Conservation (phyloP, 306 rosid species). For the Ormosia semicastrata region DNA sequence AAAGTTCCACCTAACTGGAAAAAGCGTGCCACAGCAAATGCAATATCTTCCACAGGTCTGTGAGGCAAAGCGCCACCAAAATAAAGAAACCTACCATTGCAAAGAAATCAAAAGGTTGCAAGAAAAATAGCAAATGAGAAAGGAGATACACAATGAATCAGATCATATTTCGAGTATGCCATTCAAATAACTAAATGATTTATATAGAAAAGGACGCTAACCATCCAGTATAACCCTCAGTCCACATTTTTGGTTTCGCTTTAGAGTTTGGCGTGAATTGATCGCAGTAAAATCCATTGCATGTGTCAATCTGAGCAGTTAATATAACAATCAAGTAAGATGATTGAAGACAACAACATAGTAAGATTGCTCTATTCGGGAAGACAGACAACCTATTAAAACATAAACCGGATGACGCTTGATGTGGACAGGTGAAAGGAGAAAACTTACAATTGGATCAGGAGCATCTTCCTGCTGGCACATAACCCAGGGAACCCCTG, state of each 20-base stretch:
- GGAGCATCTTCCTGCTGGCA: conserved; percentile 94
- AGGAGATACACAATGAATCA: background rate
- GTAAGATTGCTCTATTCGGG: background rate
- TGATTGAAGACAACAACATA: background rate
- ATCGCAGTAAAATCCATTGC: conserved; percentile 91
- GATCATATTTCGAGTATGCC: background rate
- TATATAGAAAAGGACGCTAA: conserved; percentile 27
- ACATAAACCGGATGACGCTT: background rate
- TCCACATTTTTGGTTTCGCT: conserved; percentile 87
- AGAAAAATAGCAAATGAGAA: background rate
- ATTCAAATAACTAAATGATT: conserved; percentile 1
- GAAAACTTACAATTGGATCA: conserved; percentile 73
- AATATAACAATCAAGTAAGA: background rate
- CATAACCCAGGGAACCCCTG: conserved; percentile 99
- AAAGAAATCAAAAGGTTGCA: background rate
- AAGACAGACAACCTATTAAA: background rate
- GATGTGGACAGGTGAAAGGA: background rate
- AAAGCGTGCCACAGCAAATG: conserved; percentile 92
- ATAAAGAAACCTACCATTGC: conserved; percentile 61
- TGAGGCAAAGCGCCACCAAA: conserved; percentile 82
- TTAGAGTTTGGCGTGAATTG: conserved; percentile 82
- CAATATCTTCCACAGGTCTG: conserved; percentile 90
- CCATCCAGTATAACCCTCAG: conserved; percentile 95
- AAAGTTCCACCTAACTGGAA: conserved; percentile 90
- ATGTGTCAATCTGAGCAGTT: conserved; percentile 70